Conservation (phyloP, 2,329 filamentous ascomycete species). For the Ramichloridium luteum region DNA sequence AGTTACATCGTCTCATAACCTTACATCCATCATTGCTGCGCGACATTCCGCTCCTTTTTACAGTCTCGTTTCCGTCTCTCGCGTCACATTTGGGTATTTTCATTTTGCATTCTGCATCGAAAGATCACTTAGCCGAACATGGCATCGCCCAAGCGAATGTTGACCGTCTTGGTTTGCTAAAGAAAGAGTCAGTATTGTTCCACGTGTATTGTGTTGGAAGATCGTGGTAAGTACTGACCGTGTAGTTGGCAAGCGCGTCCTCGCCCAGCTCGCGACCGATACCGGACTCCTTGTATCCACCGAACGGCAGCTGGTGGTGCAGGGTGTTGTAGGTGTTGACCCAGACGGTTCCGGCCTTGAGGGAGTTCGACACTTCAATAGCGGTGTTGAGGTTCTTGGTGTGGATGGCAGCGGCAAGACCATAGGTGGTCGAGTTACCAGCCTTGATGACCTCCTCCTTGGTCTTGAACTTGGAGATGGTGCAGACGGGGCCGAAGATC, state of each 20-base stretch:
- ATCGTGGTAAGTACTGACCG: slow-evolving; percentile 14
- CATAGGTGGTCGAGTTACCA: slow-evolving; percentile 64
- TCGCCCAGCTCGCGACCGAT: slow-evolving; percentile 40
- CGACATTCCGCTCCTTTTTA: too few species aligned
- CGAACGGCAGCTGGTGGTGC: slow-evolving; percentile 50
- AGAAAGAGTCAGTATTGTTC: too few species aligned
- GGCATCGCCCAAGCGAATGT: slow-evolving; percentile 38
- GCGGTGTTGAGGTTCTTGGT: slow-evolving; percentile 69
- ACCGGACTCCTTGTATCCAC: slow-evolving; percentile 39
- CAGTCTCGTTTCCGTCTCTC: too few species aligned
- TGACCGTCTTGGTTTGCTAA: slow-evolving; percentile 29
- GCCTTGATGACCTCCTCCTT: slow-evolving; percentile 58
- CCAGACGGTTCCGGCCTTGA: slow-evolving; percentile 57
- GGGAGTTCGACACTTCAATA: slow-evolving; percentile 57
- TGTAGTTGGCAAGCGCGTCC: slow-evolving; percentile 38
- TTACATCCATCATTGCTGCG: too few species aligned
- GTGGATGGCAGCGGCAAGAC: slow-evolving; percentile 66
- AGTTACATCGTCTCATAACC: too few species aligned
- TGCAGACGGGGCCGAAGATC: slow-evolving; percentile 71
- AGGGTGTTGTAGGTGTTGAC: slow-evolving; percentile 63
- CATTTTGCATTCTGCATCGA: too few species aligned
- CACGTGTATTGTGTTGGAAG: slow-evolving; percentile 20
- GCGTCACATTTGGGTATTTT: too few species aligned
- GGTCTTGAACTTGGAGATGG: slow-evolving; percentile 62
- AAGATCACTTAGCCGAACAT: slow-evolving; percentile 36